Base-by-base conservation (phyloP, 257 asterid genomes). In the Anisodus tanguticus region DNA sequence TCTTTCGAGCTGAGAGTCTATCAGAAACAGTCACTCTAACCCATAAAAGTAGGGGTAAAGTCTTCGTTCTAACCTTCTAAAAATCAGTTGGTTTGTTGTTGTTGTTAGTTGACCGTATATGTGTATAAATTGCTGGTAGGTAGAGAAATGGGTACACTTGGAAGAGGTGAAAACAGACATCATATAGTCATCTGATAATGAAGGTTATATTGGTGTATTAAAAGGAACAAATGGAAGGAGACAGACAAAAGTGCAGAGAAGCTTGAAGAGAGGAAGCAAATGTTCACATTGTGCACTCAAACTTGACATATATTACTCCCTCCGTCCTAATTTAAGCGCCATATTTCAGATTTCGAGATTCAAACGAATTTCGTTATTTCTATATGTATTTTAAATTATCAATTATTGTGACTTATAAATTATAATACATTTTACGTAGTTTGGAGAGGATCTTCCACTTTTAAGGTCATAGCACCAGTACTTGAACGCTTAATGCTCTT, bases 11-110 rank as follows among this genome's bases (percentile, higher is more conserved):
- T 0, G 1, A 31, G 35, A 31, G 35, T 31, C 2, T 31, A 31
- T 31, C 35, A 1, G 35, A 31, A 31, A 31, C 1, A 1, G 35
- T 31, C 35, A 0, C 35, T 31, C 1, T 31, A 31, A 31, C 35
- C 35, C 35, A 31, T 31, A 31, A 31, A 31, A 31, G 35, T 31
- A 31, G 35, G 31, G 35, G 1, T 31, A 31, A 31, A 1, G 1
- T 31, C 26, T 22, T 0, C 26, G 26, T 22, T 22, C 26, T 22
- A 22, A 95, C 86, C 87, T 92, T 94, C 85, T 83, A 89, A 88
- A 22, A 94, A 94, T 62, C 84, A 92, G 68, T 6, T 76, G 80
- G 58, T 89, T 82, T 26, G 41, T 64, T 68, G 13, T 26, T 68
- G 51, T 26, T 2, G 26, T 31, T 7, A 68, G 26, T 37, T 68